Percentiles rank a stretch among this genome's conserved stretches.
phyloP scores from a whole-genome alignment of 2,329 filamentous ascomycete genomes.

The Aulographum hederae region DNA sequence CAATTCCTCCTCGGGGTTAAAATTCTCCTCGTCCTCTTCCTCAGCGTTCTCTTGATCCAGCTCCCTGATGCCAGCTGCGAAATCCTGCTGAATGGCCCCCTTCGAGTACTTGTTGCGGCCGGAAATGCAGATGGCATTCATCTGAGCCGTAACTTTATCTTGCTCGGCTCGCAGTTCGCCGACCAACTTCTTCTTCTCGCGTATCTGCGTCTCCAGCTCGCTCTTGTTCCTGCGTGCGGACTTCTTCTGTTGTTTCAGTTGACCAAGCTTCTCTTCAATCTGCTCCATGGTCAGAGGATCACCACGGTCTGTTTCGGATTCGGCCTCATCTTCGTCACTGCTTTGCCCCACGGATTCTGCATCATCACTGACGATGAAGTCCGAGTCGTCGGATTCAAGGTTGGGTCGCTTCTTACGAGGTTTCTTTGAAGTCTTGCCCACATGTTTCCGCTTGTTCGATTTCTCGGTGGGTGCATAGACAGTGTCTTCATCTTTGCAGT shows the following conservation, averaged over 20 bases:
- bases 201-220: conserved; percentile 13
- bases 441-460: conserved; percentile 23
- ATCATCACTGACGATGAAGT: conserved; percentile 11
- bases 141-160: conserved; percentile 14
- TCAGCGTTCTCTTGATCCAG: conserved; percentile 36
- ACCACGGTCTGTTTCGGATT: conserved; percentile 8
- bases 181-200: conserved; percentile 4
- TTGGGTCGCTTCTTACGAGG: background rate
- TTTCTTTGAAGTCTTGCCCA: no score
- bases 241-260: conserved; percentile 18
- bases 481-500: conserved; percentile 21
- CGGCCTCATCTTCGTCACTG: conserved; percentile 7
- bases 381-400: conserved; percentile 8
- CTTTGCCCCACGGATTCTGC: conserved; percentile 11
- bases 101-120: conserved; percentile 39
- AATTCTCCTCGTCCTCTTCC: conserved; percentile 34
- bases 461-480: conserved; percentile 18
- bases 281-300: conserved; percentile 20
- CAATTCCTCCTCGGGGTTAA: conserved; percentile 34
- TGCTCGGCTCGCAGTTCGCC: conserved; percentile 10
- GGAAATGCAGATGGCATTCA: conserved; percentile 28
- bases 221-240: background rate
- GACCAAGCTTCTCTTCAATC: conserved; percentile 24
- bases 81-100: conserved; percentile 36
- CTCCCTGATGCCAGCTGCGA: conserved; percentile 40